Percentiles rank a stretch among this genome's conserved stretches.
These are phyloP conservation scores for Lasiodiplodia sp. DNA, from an alignment of 2,329 filamentous ascomycete species.

Conservation along the genomic window DNA sequence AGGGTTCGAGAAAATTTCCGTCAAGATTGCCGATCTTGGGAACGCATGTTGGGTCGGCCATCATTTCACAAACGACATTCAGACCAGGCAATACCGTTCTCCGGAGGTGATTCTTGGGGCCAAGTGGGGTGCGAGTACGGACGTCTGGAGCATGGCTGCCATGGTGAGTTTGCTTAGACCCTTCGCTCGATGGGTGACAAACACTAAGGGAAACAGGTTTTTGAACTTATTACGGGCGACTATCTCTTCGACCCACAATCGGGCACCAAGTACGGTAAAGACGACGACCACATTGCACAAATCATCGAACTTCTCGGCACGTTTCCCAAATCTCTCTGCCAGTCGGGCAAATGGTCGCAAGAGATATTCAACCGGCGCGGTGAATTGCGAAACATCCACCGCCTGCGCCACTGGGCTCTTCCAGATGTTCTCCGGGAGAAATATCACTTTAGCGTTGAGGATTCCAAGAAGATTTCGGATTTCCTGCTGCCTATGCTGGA, in stretches of 20 bases:
- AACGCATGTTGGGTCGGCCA: slow-evolving; percentile 99
- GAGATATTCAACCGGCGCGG: slow-evolving; percentile 99
- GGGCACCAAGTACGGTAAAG: slow-evolving; percentile 98
- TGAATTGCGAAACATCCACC: slow-evolving; percentile 95
- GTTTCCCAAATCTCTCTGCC: slow-evolving; percentile 90
- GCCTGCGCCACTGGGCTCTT: slow-evolving; percentile 93
- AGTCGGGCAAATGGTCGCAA: slow-evolving; percentile 95
- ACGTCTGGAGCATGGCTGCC: slow-evolving; percentile 99
- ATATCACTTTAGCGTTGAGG: slow-evolving; percentile 90
- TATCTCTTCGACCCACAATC: slow-evolving; percentile 99
- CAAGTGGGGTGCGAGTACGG: slow-evolving; percentile 99
- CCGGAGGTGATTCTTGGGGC: slow-evolving; percentile 95
- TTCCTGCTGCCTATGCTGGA: slow-evolving; percentile 93
- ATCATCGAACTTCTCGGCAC: slow-evolving; percentile 96
- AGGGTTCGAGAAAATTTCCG: slow-evolving; percentile 83
- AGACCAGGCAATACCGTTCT: slow-evolving; percentile 95
- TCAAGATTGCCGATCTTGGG: slow-evolving; percentile 97
- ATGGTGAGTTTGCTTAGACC: slow-evolving; percentile 72
- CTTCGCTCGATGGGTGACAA: not conserved
- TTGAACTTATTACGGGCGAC: slow-evolving; percentile 96
- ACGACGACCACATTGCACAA: slow-evolving; percentile 98
- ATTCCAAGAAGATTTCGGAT: slow-evolving; percentile 77
- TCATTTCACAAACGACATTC: slow-evolving; percentile 99
- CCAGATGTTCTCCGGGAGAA: slow-evolving; percentile 94
- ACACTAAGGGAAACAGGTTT: slow-evolving; percentile 68